Percentiles rank a stretch among this genome's conserved stretches.
Evolutionary conservation across 371 early-diverging fungal species (phyloP).

Genomic region (Mucor sp.): DNA sequence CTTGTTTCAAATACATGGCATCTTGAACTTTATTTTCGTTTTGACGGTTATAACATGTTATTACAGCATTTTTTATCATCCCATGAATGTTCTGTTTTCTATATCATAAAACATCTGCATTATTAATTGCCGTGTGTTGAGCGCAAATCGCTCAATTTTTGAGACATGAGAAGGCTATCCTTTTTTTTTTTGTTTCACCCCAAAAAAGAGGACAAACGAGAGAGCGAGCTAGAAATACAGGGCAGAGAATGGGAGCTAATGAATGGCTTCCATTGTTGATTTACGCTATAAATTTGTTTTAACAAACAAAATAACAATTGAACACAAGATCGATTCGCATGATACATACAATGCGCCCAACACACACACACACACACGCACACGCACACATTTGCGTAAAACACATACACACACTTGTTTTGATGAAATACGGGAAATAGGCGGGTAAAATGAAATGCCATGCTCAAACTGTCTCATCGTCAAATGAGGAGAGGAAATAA

Average conservation of each 20-base stretch:
- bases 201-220: not conserved
- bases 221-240: not conserved
- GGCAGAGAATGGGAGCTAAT: not conserved
- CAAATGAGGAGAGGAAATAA: not conserved
- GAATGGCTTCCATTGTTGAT: not conserved
- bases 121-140: not conserved
- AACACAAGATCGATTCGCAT: conserved; percentile 19
- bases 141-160: not conserved
- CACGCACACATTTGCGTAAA: too few species aligned
- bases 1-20: not conserved
- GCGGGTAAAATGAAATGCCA: not conserved
- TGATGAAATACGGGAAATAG: not conserved
- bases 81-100: not conserved
- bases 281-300: not conserved
- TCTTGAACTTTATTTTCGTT: not conserved
- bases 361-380: not conserved
- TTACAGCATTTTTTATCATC: not conserved
- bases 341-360: conserved; percentile 13
- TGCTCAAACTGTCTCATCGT: not conserved
- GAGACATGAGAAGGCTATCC: not conserved
- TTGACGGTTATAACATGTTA: not conserved
- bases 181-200: conserved; percentile 2
- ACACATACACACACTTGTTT: too few species aligned
- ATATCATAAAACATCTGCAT: not conserved
- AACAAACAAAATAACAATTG: conserved; percentile 10